A percentile compares a stretch with the other conserved stretches of the same genome.
Evolutionary conservation across 257 asterid genomes (phyloP).

Genomic region (Nicotiana attenuata): DNA sequence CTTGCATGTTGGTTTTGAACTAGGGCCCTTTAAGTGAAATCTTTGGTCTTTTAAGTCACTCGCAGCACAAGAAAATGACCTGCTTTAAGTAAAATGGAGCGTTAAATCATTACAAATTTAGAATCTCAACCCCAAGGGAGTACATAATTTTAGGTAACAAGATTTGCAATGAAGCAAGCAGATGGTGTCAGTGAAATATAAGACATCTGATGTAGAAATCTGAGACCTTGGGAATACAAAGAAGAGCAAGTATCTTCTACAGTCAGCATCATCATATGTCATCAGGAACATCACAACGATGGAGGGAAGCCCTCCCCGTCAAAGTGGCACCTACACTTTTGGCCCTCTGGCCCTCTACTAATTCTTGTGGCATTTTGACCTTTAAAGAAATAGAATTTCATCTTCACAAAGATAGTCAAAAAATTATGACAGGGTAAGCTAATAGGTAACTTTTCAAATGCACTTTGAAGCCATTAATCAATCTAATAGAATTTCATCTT

Average conservation of each 20-base stretch:
- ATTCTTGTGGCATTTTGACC: not conserved
- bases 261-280: not conserved
- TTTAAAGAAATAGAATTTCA: not conserved
- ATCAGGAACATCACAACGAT: not conserved
- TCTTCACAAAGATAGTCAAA: not conserved
- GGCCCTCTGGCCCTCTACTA: not conserved
- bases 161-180: not conserved
- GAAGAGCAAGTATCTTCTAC: not conserved
- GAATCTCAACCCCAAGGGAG: not conserved
- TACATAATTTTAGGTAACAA: not conserved
- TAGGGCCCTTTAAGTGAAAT: conserved; percentile 12
- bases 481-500: not conserved
- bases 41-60: not conserved
- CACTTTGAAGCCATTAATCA: not conserved
- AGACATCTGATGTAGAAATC: not conserved
- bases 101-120: not conserved
- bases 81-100: not conserved
- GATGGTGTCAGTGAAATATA: not conserved
- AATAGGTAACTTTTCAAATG: not conserved
- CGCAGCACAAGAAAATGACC: conserved; percentile 4
- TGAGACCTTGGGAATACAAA: not conserved
- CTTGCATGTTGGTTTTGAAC: conserved; percentile 36
- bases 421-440: not conserved
- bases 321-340: not conserved
- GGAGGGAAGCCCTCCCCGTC: not conserved